phyloP scores from a whole-genome alignment of 192 early-diverging fungal genomes.

The Kappamyces sp. region DNA sequence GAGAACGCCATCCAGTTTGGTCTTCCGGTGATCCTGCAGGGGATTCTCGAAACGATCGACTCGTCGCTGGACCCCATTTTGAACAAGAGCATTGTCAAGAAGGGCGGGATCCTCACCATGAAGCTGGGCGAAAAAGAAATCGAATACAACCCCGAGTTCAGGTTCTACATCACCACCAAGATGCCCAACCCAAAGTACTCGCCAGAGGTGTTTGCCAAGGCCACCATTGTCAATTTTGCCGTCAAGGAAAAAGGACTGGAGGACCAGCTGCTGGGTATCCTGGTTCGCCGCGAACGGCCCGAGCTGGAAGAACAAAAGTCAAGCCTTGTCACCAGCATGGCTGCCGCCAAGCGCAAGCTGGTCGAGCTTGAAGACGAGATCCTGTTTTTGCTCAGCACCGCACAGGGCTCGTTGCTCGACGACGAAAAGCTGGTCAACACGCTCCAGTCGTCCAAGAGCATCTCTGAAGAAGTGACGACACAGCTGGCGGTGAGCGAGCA shows the following conservation, averaged over 20 bases:
- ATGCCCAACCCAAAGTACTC: constrained; percentile 54
- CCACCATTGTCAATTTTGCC: constrained; percentile 58
- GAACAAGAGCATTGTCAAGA: constrained; percentile 54
- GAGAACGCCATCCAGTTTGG: constrained; percentile 56
- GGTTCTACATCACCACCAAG: constrained; percentile 57
- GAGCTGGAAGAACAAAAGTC: constrained; percentile 60
- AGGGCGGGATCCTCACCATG: constrained; percentile 45
- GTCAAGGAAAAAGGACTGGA: constrained; percentile 59
- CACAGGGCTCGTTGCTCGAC: constrained; percentile 56
- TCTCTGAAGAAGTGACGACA: constrained; percentile 53
- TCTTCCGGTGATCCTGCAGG: constrained; percentile 51
- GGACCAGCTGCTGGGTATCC: constrained; percentile 56
- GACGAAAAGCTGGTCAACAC: constrained; percentile 58
- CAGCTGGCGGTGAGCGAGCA: constrained; percentile 56
- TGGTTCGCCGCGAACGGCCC: constrained; percentile 50
- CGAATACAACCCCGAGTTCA: constrained; percentile 57
- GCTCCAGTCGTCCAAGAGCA: constrained; percentile 56
- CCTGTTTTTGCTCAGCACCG: constrained; percentile 52
- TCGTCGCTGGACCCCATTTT: constrained; percentile 51
- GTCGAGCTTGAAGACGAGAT: constrained; percentile 60
- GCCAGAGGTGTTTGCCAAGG: constrained; percentile 60
- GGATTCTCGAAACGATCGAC: constrained; percentile 47
- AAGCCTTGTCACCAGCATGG: constrained; percentile 49
- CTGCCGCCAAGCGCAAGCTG: constrained; percentile 50
- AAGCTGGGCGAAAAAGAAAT: constrained; percentile 57